Percentiles rank a stretch among this genome's conserved stretches.
phyloP scores from a whole-genome alignment of 2,329 filamentous ascomycete genomes.

The Colletotrichum lupini region DNA sequence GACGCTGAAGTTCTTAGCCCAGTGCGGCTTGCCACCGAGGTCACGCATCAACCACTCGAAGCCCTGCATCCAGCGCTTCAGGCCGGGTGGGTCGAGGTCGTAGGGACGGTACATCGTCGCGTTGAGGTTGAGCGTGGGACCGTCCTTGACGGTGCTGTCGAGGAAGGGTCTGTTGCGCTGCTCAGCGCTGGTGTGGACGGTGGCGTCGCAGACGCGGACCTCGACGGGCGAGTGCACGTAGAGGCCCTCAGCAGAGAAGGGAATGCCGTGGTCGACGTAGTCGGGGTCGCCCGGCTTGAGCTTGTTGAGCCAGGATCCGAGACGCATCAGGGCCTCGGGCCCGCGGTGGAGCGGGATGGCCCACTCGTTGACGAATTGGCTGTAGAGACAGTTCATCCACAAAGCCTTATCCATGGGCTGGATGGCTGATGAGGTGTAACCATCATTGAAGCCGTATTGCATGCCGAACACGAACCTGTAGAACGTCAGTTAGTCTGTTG shows the following conservation, averaged over 20 bases:
- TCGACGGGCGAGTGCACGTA: slow-evolving; percentile 93
- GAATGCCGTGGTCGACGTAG: slow-evolving; percentile 76
- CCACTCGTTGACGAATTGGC: slow-evolving; percentile 98
- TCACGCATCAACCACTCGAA: slow-evolving; percentile 94
- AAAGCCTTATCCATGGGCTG: slow-evolving; percentile 84
- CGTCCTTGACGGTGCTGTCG: slow-evolving; percentile 76
- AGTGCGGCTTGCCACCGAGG: slow-evolving; percentile 86
- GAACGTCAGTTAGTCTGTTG: neutral
- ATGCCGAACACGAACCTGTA: slow-evolving; percentile 90
- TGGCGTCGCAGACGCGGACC: slow-evolving; percentile 85
- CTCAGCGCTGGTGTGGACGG: slow-evolving; percentile 46
- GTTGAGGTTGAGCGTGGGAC: slow-evolving; percentile 87
- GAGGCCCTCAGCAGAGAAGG: slow-evolving; percentile 81
- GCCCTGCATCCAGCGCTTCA: slow-evolving; percentile 82
- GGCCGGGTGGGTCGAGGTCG: slow-evolving; percentile 79
- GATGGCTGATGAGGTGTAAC: slow-evolving; percentile 76
- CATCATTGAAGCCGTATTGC: slow-evolving; percentile 91
- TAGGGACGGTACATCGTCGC: slow-evolving; percentile 91
- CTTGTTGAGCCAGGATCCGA: slow-evolving; percentile 86
- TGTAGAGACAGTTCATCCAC: slow-evolving; percentile 97
- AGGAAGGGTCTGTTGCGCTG: slow-evolving; percentile 58
- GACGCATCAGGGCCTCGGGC: slow-evolving; percentile 84
- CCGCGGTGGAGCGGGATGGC: slow-evolving; percentile 87
- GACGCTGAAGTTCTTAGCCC: slow-evolving; percentile 89
- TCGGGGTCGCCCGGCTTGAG: slow-evolving; percentile 70